Evolutionary conservation across 768 basidiomycete genomes (phyloP).

Genomic region (Boletellus sp.): DNA sequence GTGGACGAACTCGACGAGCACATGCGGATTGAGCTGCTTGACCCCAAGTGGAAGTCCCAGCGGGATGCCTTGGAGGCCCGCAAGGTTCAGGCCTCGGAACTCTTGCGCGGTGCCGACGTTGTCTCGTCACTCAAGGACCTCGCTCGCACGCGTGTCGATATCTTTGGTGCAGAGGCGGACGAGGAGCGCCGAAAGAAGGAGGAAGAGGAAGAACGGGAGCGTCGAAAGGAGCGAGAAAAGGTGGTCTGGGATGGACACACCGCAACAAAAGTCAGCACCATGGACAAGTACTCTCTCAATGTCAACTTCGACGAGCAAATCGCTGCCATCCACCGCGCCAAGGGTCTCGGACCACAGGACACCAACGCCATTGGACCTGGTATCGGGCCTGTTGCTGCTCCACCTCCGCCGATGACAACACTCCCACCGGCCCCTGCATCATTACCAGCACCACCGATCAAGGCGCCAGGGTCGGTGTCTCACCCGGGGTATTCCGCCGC

Average conservation of each 20-base stretch:
- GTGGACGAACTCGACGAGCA: constrained; percentile 96
- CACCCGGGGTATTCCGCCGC: constrained; percentile 71
- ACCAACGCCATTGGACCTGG: constrained; percentile 80
- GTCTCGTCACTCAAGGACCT: constrained; percentile 90
- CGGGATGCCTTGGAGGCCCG: constrained; percentile 85
- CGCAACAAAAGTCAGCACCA: constrained; percentile 84
- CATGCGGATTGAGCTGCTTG: constrained; percentile 96
- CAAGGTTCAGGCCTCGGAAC: constrained; percentile 83
- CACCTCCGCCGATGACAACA: constrained; percentile 55
- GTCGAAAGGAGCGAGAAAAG: constrained; percentile 86
- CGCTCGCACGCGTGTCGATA: constrained; percentile 93
- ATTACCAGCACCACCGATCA: constrained; percentile 64
- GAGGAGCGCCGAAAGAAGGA: constrained; percentile 85
- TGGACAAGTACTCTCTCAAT: constrained; percentile 89
- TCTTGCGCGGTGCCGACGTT: constrained; percentile 90
- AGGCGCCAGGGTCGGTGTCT: constrained; percentile 38
- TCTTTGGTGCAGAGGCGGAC: constrained; percentile 92
- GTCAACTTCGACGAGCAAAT: constrained; percentile 99
- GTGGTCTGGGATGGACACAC: constrained; percentile 99
- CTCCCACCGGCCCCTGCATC: constrained; percentile 70
- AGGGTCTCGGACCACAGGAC: constrained; percentile 84
- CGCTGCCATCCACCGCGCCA: constrained; percentile 90
- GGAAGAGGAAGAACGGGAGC: constrained; percentile 80
- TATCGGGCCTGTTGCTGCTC: constrained; percentile 77
- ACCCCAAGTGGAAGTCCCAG: constrained; percentile 98